Evolutionary conservation across 225 moss, liverwort and hornwort genomes (phyloP), one percentile per base, ranked within the genome.

Genomic region (Polytrichum commune): DNA sequence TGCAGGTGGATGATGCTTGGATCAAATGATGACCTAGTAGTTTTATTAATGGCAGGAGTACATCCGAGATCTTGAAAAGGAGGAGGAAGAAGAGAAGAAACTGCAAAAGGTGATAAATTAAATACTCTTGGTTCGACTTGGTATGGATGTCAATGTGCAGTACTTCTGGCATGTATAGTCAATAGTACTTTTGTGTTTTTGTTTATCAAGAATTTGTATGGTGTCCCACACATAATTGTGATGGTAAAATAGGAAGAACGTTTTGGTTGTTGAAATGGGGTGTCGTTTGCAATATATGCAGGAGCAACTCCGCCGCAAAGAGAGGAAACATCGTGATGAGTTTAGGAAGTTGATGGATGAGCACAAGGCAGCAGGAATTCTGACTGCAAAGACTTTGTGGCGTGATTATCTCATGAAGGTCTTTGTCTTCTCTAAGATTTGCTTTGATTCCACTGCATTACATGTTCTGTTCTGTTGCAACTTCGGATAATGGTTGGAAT

Each of bases 31-130:
- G 46, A 46, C 46, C 46, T 46, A 16, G 46, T 46, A 46, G 58
- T 58, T 6, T 74, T 64, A 55, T 55, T 75, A 62, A 60, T 60
- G 27, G 38, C 73, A 97, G 97, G 98, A 98, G 76, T 98, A 93
- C 76, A 93, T 98, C 67, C 91, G 98, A 64, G 98, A 98, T 73
- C 80, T 98, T 46, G 98, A 95, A 76, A 98, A 98, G 75, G 93
- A 89, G 74, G 98, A 98, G 65, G 98, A 98, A 76, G 98, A 98
- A 56, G 93, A 95, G 84, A 98, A 95, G 83, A 88, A 95, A 81
- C 25, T 91, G 56, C 87, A 90, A 57, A 98, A 98, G 94, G 96
- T 97, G 57, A 22, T 46, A 3, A 46, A 16, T 46, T 16, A 46
- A 46, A 46, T 46, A 46, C 13, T 46, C 46, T 46, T 46, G 46